Conservation (phyloP, 768 basidiomycete species). For the Fomitopsis pulvina region DNA sequence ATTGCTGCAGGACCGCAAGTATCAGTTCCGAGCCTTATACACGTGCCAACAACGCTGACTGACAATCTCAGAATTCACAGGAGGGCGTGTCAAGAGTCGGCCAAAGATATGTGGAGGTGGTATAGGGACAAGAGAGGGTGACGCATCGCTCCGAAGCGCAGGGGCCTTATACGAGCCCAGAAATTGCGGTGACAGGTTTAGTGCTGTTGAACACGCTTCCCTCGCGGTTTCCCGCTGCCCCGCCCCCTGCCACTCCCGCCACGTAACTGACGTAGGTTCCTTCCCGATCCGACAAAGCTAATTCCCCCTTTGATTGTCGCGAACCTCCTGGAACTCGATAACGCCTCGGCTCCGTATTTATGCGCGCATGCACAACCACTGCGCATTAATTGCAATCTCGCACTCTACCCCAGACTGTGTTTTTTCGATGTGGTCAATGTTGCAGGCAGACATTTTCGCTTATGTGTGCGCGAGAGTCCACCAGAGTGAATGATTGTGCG, state of each 20-base stretch:
- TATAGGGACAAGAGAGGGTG: slow-evolving; percentile 11
- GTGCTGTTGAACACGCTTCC: slow-evolving; percentile 18
- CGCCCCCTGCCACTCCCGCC: slow-evolving; percentile 16
- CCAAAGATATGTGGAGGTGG: background rate
- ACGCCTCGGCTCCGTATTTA: no score
- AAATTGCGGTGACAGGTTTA: slow-evolving; percentile 12
- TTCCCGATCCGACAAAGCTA: background rate
- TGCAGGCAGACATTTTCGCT: no score
- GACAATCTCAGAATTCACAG: background rate
- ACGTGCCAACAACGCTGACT: background rate
- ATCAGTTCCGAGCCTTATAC: background rate
- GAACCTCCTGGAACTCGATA: no score
- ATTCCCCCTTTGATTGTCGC: background rate
- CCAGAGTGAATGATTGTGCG: no score
- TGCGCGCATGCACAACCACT: no score
- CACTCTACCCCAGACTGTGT: no score
- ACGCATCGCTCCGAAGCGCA: slow-evolving; percentile 4
- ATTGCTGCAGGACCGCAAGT: slow-evolving; percentile 6
- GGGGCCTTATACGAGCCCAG: slow-evolving; percentile 16
- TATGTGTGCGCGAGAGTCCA: no score
- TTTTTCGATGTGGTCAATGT: no score
- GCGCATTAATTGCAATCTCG: no score
- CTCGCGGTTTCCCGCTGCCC: slow-evolving; percentile 16
- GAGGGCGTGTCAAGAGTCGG: background rate
- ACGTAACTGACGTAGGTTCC: background rate